Evolutionary conservation across 192 early-diverging fungal genomes (phyloP).

Genomic region (Coemansia umbellata): DNA sequence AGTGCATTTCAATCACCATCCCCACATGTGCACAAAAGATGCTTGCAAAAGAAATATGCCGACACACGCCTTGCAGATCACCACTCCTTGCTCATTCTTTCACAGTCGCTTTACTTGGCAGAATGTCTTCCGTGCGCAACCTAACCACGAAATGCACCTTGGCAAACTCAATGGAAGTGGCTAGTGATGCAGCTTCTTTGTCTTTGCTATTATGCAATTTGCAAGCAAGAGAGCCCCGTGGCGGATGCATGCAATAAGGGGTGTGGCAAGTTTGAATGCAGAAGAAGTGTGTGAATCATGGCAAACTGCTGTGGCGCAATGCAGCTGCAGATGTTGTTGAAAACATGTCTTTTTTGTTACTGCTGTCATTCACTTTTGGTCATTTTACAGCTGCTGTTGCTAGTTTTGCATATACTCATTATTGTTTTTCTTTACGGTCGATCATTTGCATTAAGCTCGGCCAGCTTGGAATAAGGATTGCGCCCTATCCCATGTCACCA

Average conservation of each 20-base stretch:
- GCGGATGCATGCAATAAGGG: conserved; percentile 3
- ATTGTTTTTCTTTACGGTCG: no score
- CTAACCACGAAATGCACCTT: neutral
- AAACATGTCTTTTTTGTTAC: no score
- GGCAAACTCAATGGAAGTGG: neutral
- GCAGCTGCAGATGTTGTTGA: neutral
- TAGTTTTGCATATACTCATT: no score
- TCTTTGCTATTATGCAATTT: neutral
- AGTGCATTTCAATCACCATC: neutral
- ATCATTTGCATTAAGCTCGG: no score
- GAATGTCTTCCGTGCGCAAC: neutral
- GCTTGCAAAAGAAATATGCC: neutral
- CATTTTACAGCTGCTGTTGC: no score
- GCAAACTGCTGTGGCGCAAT: neutral
- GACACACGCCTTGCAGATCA: neutral
- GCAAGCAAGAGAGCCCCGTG: neutral
- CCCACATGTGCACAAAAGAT: conserved; percentile 1
- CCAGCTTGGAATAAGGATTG: no score
- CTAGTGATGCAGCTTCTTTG: neutral
- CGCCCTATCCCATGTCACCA: no score
- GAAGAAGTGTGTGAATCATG: neutral
- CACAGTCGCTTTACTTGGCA: no score
- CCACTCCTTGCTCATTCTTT: neutral
- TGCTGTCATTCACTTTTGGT: no score
- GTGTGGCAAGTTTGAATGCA: conserved; percentile 12